Base-by-base conservation (phyloP, 225 moss, liverwort and hornwort genomes). In the Marchantia paleacea region DNA sequence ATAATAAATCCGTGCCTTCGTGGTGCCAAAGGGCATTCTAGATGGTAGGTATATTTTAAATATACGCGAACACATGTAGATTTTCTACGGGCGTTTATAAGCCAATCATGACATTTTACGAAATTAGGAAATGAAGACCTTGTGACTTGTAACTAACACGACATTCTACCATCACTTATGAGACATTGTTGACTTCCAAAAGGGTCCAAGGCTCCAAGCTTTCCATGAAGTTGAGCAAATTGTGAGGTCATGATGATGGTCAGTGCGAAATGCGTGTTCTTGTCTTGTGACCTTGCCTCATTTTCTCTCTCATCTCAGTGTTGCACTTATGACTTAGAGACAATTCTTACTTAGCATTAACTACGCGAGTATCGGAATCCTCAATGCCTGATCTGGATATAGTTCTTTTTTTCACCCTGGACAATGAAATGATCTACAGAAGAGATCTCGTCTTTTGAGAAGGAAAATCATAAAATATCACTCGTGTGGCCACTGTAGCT, bases 401-500 rank as follows among this genome's bases (percentile, higher is more conserved):
- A 66, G 11, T 68, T 31, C 68, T 68, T 68, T 68, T 68, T 16
- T 68, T 26, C 16, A 14, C 29, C 31, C 14, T 31, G 68, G 68
- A 29, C 26, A 29, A 25, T 13, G 30, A 13, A 29, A 30, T 31
- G 3, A 31, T 28, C 66, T 66, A 68, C 30, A 68, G 30, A 68
- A 24, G 68, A 29, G 29, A 68, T 68, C 30, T 68, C 68, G 68
- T 29, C 68, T 68, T 68, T 68, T 68, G 68, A 68, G 68, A 68
- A 68, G 68, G 68, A 68, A 68, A 68, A 28, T 68, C 30, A 68
- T 68, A 68, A 30, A 30, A 68, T 68, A 68, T 68, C 68, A 29
- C 68, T 68, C 68, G 68, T 68, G 68, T 68, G 68, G 68, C 15
- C 28, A 68, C 68, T 68, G 68, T 68, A 68, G 68, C 62, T 62